Percentiles rank a stretch among this genome's conserved stretches.
Evolutionary conservation across 202 grass and related monocot species (phyloP).

Genomic region (Dendrocalamus latiflorus): DNA sequence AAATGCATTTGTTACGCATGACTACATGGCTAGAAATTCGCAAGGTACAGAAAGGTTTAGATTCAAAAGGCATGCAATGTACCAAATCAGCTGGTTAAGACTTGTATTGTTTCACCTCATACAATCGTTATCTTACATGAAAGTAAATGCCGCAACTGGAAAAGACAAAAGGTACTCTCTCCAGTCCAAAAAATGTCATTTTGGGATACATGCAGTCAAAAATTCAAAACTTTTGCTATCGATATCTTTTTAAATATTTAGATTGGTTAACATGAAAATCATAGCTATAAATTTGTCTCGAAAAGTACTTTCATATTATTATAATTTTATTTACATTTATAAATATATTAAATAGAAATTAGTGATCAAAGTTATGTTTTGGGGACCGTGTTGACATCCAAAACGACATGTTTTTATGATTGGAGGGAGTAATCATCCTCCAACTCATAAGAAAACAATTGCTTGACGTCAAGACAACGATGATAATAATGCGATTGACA

Average conservation of each 20-base stretch:
- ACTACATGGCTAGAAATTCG: background rate
- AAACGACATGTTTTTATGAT: too few relatives aligned
- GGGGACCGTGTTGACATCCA: too few relatives aligned
- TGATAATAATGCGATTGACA: background rate
- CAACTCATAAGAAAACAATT: background rate
- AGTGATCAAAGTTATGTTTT: too few relatives aligned
- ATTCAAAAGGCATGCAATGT: background rate
- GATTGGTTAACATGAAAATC: too few relatives aligned
- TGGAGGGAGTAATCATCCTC: background rate
- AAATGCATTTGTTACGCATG: background rate
- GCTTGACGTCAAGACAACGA: constrained; percentile 2
- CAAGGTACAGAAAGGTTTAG: background rate
- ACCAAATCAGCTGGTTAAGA: background rate
- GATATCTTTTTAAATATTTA: too few relatives aligned
- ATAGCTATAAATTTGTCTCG: too few relatives aligned
- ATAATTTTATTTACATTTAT: too few relatives aligned
- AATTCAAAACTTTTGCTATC: too few relatives aligned
- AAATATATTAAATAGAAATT: too few relatives aligned
- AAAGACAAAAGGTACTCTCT: background rate
- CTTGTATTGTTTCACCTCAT: background rate
- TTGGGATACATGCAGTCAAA: too few relatives aligned
- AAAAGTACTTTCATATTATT: too few relatives aligned
- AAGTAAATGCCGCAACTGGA: background rate
- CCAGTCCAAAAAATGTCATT: too few relatives aligned
- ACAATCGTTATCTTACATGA: constrained; percentile 2